Percentiles rank a stretch among this genome's conserved stretches.
Evolutionary conservation across 192 early-diverging fungal species (phyloP).

Genomic region (Coemansia sp.): DNA sequence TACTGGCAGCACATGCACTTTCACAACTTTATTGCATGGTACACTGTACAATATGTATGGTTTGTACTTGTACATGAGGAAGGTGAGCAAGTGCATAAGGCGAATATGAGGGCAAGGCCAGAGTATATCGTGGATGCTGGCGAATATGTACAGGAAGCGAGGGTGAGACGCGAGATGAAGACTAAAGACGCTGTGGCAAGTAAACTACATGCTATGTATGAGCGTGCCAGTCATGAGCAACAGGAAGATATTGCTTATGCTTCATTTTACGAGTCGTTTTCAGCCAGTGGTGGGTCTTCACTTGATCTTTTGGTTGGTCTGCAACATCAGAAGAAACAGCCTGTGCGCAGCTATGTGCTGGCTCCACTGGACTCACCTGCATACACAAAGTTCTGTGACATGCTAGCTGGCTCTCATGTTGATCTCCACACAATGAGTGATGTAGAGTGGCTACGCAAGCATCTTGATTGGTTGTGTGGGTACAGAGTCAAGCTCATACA

Average conservation of each 20-base stretch:
- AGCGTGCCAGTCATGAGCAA: not conserved
- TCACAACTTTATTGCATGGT: constrained; percentile 32
- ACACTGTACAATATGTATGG: constrained; percentile 42
- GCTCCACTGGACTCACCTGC: not conserved
- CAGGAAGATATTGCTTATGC: not conserved
- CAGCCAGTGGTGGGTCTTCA: not conserved
- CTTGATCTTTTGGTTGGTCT: not conserved
- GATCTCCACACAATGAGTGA: not conserved
- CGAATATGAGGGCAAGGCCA: not conserved
- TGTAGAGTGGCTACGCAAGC: not conserved
- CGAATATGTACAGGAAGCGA: not conserved
- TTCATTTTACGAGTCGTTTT: not conserved
- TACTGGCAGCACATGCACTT: constrained; percentile 24
- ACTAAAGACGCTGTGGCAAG: not conserved
- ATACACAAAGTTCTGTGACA: not conserved
- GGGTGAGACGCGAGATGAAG: not conserved
- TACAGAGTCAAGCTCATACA: not conserved
- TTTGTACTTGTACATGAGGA: constrained; percentile 23
- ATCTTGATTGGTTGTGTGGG: not conserved
- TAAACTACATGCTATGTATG: not conserved
- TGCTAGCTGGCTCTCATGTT: not conserved
- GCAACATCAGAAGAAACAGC: not conserved
- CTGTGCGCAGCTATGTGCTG: not conserved
- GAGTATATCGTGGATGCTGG: not conserved
- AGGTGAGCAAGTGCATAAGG: not conserved